phyloP scores from a whole-genome alignment of 352 stramenopile genomes.

The Elongisporangium prolatum region DNA sequence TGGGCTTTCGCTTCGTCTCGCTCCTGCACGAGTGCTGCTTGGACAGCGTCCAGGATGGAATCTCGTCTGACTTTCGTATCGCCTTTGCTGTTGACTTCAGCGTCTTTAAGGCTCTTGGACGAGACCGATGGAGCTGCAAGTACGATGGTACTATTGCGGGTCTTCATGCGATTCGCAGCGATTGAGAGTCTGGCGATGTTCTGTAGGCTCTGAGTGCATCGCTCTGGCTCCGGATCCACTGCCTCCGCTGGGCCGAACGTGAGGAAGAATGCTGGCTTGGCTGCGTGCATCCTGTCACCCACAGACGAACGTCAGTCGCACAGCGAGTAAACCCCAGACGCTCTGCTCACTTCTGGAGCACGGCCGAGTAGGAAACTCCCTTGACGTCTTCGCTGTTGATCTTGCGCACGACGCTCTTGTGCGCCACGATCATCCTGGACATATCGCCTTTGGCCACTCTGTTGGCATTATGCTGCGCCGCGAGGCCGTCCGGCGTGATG shows the following conservation, averaged over 20 bases:
- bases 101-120: background rate
- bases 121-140: background rate
- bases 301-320: background rate
- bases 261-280: constrained; percentile 32
- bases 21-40: constrained; percentile 4
- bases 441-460: constrained; percentile 38
- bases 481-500: constrained; percentile 31
- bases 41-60: background rate
- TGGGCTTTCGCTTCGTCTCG: constrained; percentile 15
- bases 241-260: constrained; percentile 40
- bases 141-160: background rate
- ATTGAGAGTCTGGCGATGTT: constrained; percentile 3
- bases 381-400: constrained; percentile 42
- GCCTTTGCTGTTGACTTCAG: background rate
- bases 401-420: constrained; percentile 31
- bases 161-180: background rate
- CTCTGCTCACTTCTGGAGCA: constrained; percentile 33
- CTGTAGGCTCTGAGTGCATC: constrained; percentile 4
- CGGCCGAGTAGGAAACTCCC: constrained; percentile 29
- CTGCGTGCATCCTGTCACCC: constrained; percentile 36
- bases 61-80: background rate
- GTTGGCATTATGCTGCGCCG: constrained; percentile 48
- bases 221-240: background rate
- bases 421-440: constrained; percentile 34
- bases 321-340: background rate